These are phyloP conservation scores for Trypanosoma brucei DNA, from an alignment of 208 protist genomes.

Conservation along the genomic window DNA sequence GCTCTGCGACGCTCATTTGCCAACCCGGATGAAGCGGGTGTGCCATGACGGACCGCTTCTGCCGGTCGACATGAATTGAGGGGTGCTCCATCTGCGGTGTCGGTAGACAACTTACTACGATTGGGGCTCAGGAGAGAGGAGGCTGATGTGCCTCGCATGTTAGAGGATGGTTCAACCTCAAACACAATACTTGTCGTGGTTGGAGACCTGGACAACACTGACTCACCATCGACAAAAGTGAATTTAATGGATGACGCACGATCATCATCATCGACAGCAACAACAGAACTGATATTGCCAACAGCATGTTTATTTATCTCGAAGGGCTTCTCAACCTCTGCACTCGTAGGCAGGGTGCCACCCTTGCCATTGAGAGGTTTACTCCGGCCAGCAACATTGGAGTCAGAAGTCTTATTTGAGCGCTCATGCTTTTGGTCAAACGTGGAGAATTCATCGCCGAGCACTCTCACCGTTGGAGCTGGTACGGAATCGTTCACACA, in stretches of 20 bases:
- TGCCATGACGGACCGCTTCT: background rate
- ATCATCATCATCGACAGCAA: constrained; percentile 6
- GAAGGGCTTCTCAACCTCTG: background rate
- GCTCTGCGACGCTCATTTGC: background rate
- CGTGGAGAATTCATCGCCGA: background rate
- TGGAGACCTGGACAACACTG: background rate
- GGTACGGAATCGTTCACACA: too few relatives aligned
- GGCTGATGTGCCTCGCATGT: background rate
- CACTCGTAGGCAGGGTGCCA: too few relatives aligned
- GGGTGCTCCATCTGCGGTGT: background rate
- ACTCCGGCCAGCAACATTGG: too few relatives aligned
- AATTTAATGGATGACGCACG: constrained; percentile 21
- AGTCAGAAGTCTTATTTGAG: too few relatives aligned
- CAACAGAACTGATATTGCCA: background rate
- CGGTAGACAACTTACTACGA: background rate
- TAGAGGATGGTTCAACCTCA: constrained; percentile 4
- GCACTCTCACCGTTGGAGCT: background rate
- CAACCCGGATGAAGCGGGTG: background rate
- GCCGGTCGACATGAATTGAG: background rate
- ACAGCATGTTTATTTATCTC: background rate
- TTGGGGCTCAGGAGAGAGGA: background rate
- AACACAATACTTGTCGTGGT: constrained; percentile 10
- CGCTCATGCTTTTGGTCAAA: too few relatives aligned
- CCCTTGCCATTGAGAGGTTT: too few relatives aligned
- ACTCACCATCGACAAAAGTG: constrained; percentile 2